Percentiles rank a stretch among this genome's conserved stretches.
Conservation (phyloP, 2,329 filamentous ascomycete species). For the Pyrenophora tritici-repentis region DNA sequence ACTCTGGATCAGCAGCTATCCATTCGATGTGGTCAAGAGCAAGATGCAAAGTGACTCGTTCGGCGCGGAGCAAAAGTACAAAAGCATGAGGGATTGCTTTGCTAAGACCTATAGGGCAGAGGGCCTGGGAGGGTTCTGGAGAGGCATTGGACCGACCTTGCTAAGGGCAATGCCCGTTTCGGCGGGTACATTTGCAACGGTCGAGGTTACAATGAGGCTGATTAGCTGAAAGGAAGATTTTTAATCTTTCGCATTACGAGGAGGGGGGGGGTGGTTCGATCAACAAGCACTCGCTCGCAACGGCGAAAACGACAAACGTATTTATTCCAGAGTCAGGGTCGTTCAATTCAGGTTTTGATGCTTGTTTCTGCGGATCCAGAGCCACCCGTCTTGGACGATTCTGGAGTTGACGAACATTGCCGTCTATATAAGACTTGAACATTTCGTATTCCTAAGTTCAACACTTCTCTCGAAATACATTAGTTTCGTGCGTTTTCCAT, state of each 20-base stretch:
- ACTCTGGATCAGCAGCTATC: slow-evolving; percentile 91
- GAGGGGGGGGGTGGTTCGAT: not conserved
- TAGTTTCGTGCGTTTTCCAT: too few species aligned
- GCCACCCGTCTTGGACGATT: too few species aligned
- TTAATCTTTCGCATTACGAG: not conserved
- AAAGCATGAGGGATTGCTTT: slow-evolving; percentile 87
- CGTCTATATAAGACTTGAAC: too few species aligned
- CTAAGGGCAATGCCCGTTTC: slow-evolving; percentile 96
- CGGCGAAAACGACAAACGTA: too few species aligned
- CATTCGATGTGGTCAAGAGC: slow-evolving; percentile 96
- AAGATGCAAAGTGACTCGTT: slow-evolving; percentile 99
- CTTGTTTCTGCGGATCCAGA: too few species aligned
- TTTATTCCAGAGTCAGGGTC: too few species aligned
- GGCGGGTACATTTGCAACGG: slow-evolving; percentile 92
- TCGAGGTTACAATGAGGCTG: slow-evolving; percentile 32
- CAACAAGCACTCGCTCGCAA: not conserved
- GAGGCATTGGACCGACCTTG: slow-evolving; percentile 86
- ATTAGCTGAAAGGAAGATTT: slow-evolving; percentile 16
- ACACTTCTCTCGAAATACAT: too few species aligned
- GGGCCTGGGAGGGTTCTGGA: slow-evolving; percentile 88
- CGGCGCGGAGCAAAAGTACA: slow-evolving; percentile 71
- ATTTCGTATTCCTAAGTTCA: too few species aligned
- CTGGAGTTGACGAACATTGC: too few species aligned
- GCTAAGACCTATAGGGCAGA: slow-evolving; percentile 77
- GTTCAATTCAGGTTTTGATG: too few species aligned